Conservation (phyloP, 2,329 filamentous ascomycete genomes). For the Ilyonectria mors-panacis region DNA sequence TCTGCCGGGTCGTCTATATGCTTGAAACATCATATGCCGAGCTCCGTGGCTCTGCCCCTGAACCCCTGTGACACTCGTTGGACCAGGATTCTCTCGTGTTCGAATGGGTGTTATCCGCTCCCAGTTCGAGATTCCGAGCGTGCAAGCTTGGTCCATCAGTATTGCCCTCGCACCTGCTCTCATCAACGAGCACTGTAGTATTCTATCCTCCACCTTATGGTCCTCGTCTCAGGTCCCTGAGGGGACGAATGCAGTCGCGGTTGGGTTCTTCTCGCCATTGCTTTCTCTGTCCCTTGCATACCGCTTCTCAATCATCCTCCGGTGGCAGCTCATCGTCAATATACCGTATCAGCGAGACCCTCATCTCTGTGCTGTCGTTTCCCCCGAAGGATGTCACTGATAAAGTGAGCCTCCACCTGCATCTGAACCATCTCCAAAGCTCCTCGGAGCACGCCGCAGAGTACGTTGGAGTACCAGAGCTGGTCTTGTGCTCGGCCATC, state of each 20-base stretch:
- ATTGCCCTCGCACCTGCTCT: neutral
- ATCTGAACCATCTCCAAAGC: constrained; percentile 99
- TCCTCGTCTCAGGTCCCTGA: constrained; percentile 3
- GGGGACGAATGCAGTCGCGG: neutral
- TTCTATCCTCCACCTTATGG: neutral
- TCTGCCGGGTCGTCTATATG: constrained; percentile 5
- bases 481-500: constrained; percentile 96
- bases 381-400: constrained; percentile 94
- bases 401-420: constrained; percentile 97
- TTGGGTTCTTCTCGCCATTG: constrained; percentile 3
- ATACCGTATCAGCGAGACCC: constrained; percentile 90
- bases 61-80: constrained; percentile 10
- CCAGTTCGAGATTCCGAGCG: constrained; percentile 12
- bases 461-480: constrained; percentile 98
- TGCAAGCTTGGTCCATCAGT: constrained; percentile 6
- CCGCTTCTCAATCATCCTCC: constrained; percentile 83
- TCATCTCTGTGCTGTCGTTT: constrained; percentile 97
- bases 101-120: neutral
- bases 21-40: constrained; percentile 20
- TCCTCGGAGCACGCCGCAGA: constrained; percentile 92
- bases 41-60: neutral
- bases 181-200: neutral
- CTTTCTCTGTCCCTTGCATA: constrained; percentile 4
- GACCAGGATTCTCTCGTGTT: constrained; percentile 9
- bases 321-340: constrained; percentile 98